Conservation (phyloP, 23 red algal species). For the Chondrus crispus region DNA sequence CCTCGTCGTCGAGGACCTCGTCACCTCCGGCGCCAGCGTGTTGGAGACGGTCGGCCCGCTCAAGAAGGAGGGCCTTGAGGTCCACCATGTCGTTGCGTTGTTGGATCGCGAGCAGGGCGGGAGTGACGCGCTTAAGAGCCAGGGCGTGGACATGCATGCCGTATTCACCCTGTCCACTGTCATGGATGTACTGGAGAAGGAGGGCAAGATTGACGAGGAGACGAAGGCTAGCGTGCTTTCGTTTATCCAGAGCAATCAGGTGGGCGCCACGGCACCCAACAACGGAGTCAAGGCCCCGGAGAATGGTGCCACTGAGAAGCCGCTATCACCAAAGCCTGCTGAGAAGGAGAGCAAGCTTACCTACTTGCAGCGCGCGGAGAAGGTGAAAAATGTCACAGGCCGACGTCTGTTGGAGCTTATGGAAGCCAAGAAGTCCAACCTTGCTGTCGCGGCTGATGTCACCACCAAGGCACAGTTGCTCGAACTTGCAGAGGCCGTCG, state of each 20-base stretch:
- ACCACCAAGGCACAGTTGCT: constrained; percentile 68
- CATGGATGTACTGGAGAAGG: constrained; percentile 40
- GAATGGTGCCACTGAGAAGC: not conserved
- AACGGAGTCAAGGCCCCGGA: not conserved
- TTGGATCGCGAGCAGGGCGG: constrained; percentile 97
- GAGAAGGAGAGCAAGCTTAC: not conserved
- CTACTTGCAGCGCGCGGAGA: constrained; percentile 30
- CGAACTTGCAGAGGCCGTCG: constrained; percentile 66
- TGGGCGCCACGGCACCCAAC: not conserved
- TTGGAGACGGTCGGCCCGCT: constrained; percentile 88
- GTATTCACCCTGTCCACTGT: constrained; percentile 56
- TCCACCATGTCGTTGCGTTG: constrained; percentile 74
- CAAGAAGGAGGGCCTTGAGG: constrained; percentile 26
- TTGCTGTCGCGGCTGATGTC: constrained; percentile 93
- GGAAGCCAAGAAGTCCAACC: constrained; percentile 75
- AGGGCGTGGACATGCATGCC: constrained; percentile 61
- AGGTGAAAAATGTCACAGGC: constrained; percentile 34
- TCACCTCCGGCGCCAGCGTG: constrained; percentile 86
- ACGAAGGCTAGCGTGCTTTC: constrained; percentile 41
- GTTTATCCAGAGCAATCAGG: constrained; percentile 62
- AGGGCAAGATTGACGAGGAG: constrained; percentile 10
- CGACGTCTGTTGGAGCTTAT: constrained; percentile 68
- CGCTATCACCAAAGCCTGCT: not conserved
- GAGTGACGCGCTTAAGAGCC: constrained; percentile 31
- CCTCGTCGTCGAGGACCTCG: constrained; percentile 92